Base-by-base conservation (phyloP, 495 filamentous ascomycete species). In the Hypoxylon subgilvum region DNA sequence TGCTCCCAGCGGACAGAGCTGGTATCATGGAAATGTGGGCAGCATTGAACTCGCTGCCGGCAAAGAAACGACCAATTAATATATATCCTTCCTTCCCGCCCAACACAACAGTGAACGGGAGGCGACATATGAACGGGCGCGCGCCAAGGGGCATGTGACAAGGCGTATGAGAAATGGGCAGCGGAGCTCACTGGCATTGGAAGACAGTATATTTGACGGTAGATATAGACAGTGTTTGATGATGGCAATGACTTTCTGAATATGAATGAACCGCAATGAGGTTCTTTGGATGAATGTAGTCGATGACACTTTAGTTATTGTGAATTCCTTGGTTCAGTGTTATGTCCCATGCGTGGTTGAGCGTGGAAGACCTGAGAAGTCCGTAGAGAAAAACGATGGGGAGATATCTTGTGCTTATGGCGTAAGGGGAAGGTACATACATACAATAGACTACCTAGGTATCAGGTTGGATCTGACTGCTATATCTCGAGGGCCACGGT, bases 11-110 rank as follows among this genome's bases (percentile, higher is more conserved):
- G 8, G 84, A 79, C 32, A 78, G 94, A 4, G 90, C 89, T 0
- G 84, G 89, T 1, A 86, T 97, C 42, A 71, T 79, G 55, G 92
- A 97, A 68, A 85, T 97, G 57, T 99, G 95, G 95, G 73, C 82
- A 22, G 81, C 86, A 42, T 55, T 80, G 6, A 79, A 75, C 40
- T 76, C 75, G 17, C 72, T 96, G 1, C 80, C 73, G 9, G 57
- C 72, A 6, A 74, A 70, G 64, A 74, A 69, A 25, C 43, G 68
- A 43, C 52, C 66, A 3, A 49, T 66, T 13, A 53, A 57, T 2
- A 36, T 64, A 6, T 57, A 65, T 34, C 48, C 60, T 1, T 70
- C 60, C 31, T 16, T 63, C 8, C 21, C 53, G 10, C 6, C 53
- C 6, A 51, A 45, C 25, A n/a, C 45, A 5, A n/a, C 46, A 2